Evolutionary conservation across 306 rosid genomes (phyloP), one percentile per base, ranked within the genome.

Genomic region (Carpinus fangiana): DNA sequence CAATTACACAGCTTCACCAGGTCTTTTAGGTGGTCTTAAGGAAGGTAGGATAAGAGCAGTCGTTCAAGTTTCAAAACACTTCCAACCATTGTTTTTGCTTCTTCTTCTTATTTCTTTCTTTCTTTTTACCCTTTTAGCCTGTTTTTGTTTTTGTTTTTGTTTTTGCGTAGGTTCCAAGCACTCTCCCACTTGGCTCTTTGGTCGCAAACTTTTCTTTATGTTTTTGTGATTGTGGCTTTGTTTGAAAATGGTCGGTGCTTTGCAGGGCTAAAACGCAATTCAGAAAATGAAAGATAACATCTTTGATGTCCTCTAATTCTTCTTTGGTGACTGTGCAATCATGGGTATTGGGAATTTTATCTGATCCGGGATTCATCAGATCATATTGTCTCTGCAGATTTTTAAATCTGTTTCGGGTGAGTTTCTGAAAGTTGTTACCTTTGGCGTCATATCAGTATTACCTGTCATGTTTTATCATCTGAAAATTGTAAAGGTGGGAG

Each of bases 101-200:
- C 61, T 62, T 34, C 38, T 52, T 38, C 4, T 84, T 79, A 64
- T 62, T 36, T 50, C 45, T 54, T 76, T 81, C 86, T 85, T 12
- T 83, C 74, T 81, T 87, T 54, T 72, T 73, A 26, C 85, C 84
- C 67, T 69, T 79, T 84, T 81, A 57, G 80, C 56, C 64, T 80
- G 77, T 82, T 76, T 81, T 87, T 85, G 5, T 83, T 76, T 81
- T 87, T 85, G 5, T 21, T 2, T 57, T 18, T 18, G 2, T 3
- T 57, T 55, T 18, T 2, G 91, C 90, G 92, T 88, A 82, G 74
- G 53, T 87, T 85, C 82, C 83, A 90, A 90, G 93, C 83, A 74
- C 87, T 76, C 73, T 72, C 73, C 79, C 84, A 82, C 74, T 79
- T 84, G 10, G 83, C 82, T 79, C 79, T 70, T 61, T 46, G 65